Conservation (phyloP, 2,329 filamentous ascomycete genomes). For the Cordyceps javanica region DNA sequence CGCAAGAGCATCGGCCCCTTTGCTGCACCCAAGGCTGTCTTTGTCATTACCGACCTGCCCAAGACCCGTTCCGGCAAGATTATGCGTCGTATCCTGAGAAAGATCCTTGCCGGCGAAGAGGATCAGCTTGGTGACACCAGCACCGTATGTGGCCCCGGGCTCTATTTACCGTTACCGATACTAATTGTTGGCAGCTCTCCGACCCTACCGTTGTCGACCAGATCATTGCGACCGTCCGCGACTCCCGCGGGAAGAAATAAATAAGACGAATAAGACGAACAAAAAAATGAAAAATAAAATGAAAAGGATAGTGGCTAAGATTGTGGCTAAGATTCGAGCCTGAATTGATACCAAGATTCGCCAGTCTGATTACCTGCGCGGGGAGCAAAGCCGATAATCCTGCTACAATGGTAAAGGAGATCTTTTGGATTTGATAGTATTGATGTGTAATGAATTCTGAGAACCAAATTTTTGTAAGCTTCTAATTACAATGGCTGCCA, state of each 20-base stretch:
- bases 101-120: slow-evolving; percentile 95
- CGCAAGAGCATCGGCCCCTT: slow-evolving; percentile 97
- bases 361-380: neutral
- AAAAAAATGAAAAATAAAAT: neutral
- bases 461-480: neutral
- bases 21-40: slow-evolving; percentile 90
- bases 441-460: neutral
- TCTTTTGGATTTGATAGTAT: neutral
- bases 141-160: slow-evolving; percentile 61
- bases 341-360: slow-evolving; percentile 5
- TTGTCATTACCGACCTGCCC: slow-evolving; percentile 84
- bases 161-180: neutral
- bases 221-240: slow-evolving; percentile 77
- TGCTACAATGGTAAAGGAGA: neutral
- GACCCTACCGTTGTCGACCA: slow-evolving; percentile 79
- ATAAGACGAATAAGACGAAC: neutral
- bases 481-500: neutral
- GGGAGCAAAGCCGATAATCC: neutral
- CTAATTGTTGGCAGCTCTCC: slow-evolving; percentile 52
- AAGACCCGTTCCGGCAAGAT: slow-evolving; percentile 99
- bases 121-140: slow-evolving; percentile 91
- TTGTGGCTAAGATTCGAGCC: no score
- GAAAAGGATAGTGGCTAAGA: neutral
- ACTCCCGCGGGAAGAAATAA: slow-evolving; percentile 46
- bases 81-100: slow-evolving; percentile 93